phyloP scores from a whole-genome alignment of 2,329 filamentous ascomycete species.

The Xylaria multiplex region DNA sequence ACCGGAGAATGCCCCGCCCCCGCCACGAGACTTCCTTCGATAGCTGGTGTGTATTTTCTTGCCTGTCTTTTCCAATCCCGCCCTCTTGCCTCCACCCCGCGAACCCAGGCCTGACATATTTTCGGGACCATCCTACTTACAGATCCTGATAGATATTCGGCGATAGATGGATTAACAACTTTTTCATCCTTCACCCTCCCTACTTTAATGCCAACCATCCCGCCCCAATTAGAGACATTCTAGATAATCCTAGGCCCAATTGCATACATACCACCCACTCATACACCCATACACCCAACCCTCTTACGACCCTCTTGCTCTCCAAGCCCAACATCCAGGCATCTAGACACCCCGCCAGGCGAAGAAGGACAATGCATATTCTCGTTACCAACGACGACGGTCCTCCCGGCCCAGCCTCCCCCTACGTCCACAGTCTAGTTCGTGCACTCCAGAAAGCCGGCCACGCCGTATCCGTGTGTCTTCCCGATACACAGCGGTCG shows the following conservation, averaged over 20 bases:
- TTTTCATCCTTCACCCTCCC: not conserved
- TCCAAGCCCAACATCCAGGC: conserved; percentile 6
- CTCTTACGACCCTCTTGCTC: conserved; percentile 3
- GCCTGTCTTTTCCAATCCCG: not conserved
- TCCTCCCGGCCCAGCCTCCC: conserved; percentile 79
- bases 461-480: conserved; percentile 88
- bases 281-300: conserved; percentile 3
- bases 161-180: not conserved
- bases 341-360: conserved; percentile 6
- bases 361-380: conserved; percentile 66
- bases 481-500: conserved; percentile 90
- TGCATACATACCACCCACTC: not conserved
- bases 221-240: not conserved
- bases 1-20: conserved; percentile 36
- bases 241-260: not conserved
- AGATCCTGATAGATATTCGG: conserved; percentile 1
- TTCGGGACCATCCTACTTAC: conserved; percentile 5
- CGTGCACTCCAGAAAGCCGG: conserved; percentile 76
- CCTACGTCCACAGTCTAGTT: conserved; percentile 81
- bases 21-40: conserved; percentile 26
- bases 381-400: conserved; percentile 83
- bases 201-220: not conserved
- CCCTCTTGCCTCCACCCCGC: conserved; percentile 4
- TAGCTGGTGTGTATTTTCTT: not conserved
- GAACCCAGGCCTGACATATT: conserved; percentile 20